phyloP scores from a whole-genome alignment of 2,329 filamentous ascomycete genomes.

The Neonectria sp. region DNA sequence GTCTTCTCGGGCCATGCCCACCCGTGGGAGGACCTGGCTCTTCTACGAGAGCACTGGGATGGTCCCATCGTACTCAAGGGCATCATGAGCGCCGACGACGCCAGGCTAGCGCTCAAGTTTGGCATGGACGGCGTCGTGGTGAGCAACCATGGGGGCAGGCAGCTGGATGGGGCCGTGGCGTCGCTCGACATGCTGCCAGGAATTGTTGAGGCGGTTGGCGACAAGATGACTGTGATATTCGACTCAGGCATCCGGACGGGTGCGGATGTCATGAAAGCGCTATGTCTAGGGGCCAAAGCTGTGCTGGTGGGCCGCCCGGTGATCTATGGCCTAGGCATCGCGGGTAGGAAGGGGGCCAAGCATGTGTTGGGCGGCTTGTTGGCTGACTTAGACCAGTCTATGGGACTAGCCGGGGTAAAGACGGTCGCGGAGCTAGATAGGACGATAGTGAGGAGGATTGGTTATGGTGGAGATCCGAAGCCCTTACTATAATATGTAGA shows the following conservation, averaged over 20 bases:
- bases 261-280: slow-evolving; percentile 57
- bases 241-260: slow-evolving; percentile 59
- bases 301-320: slow-evolving; percentile 62
- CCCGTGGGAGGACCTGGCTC: slow-evolving; percentile 73
- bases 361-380: slow-evolving; percentile 61
- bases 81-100: slow-evolving; percentile 58
- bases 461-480: neutral
- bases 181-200: slow-evolving; percentile 69
- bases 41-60: slow-evolving; percentile 72
- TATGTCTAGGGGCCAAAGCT: slow-evolving; percentile 58
- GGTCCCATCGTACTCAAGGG: slow-evolving; percentile 64
- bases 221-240: slow-evolving; percentile 70
- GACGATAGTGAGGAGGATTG: neutral
- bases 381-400: slow-evolving; percentile 57
- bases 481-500: neutral
- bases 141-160: slow-evolving; percentile 60
- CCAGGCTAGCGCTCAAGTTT: slow-evolving; percentile 53
- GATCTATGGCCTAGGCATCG: slow-evolving; percentile 54
- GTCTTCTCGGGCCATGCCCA: slow-evolving; percentile 60
- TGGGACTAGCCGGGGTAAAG: neutral
- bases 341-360: slow-evolving; percentile 67
- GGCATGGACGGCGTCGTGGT: slow-evolving; percentile 59
- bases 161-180: slow-evolving; percentile 56
- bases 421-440: neutral
- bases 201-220: slow-evolving; percentile 69